Percentiles rank a stretch among this genome's conserved stretches.
phyloP scores from a whole-genome alignment of 768 basidiomycete genomes.

The Tylopilus balloui region DNA sequence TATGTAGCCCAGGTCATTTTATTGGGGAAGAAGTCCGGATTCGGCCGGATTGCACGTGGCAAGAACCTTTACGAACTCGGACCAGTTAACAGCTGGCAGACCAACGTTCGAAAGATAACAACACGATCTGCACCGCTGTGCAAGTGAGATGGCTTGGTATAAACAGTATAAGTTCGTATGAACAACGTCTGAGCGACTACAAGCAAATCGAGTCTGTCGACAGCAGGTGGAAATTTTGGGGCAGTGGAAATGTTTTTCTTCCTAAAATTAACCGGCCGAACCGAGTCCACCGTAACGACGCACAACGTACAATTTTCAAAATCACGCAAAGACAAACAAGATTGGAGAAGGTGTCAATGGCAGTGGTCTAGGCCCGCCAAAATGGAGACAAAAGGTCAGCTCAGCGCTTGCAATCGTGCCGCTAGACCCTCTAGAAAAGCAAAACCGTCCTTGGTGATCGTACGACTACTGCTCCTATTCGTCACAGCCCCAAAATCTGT shows the following conservation, averaged over 20 bases:
- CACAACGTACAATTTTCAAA: background rate
- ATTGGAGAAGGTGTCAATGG: background rate
- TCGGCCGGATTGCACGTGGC: conserved; percentile 28
- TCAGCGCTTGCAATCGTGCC: conserved; percentile 40
- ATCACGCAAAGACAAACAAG: background rate
- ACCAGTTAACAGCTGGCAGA: too few species aligned
- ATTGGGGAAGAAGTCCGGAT: conserved; percentile 28
- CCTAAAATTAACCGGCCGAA: background rate
- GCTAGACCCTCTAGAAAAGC: conserved; percentile 62
- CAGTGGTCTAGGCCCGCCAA: background rate
- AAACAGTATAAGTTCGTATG: background rate
- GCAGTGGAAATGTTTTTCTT: background rate
- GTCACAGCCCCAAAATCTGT: conserved; percentile 68
- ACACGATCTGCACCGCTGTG: too few species aligned
- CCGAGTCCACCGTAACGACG: background rate
- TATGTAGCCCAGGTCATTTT: conserved; percentile 13
- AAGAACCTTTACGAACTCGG: background rate
- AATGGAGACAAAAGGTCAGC: background rate
- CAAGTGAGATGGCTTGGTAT: too few species aligned
- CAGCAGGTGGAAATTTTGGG: background rate
- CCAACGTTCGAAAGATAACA: too few species aligned
- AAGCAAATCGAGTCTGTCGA: background rate
- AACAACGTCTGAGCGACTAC: background rate
- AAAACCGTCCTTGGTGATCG: conserved; percentile 75
- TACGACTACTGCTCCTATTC: conserved; percentile 62